Percentiles rank a stretch among this genome's conserved stretches.
Conservation (phyloP, 306 rosid species). For the Pueraria montana region DNA sequence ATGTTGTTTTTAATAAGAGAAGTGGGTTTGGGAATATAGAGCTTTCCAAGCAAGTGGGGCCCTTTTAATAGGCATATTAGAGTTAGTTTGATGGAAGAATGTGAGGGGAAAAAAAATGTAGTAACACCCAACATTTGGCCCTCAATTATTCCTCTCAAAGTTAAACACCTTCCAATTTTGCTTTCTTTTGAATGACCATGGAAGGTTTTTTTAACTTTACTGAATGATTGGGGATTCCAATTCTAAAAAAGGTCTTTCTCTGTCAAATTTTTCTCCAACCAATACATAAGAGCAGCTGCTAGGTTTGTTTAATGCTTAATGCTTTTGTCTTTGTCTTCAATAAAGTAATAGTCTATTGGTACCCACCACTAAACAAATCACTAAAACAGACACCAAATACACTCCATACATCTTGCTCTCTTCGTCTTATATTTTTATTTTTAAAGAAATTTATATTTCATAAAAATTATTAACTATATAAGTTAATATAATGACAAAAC, state of each 20-base stretch:
- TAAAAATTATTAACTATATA: not conserved
- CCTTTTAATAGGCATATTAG: conserved; percentile 31
- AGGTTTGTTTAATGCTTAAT: conserved; percentile 42
- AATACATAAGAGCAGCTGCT: conserved; percentile 43
- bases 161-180: conserved; percentile 21
- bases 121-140: conserved; percentile 9
- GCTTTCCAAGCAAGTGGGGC: conserved; percentile 47
- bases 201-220: conserved; percentile 38
- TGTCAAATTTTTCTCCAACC: conserved; percentile 26
- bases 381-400: not conserved
- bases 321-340: conserved; percentile 44
- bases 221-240: conserved; percentile 40
- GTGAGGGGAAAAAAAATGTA: conserved; percentile 18
- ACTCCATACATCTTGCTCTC: not conserved
- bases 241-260: conserved; percentile 13
- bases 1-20: conserved; percentile 47
- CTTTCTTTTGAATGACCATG: conserved; percentile 32
- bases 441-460: not conserved
- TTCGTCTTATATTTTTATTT: not conserved
- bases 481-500: not conserved
- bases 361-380: conserved; percentile 54
- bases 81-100: conserved; percentile 36
- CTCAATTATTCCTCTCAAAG: conserved; percentile 45
- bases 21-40: conserved; percentile 53
- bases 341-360: conserved; percentile 38